phyloP scores from a whole-genome alignment of 2,329 filamentous ascomycete genomes.

The Penicillium capsulatum region DNA sequence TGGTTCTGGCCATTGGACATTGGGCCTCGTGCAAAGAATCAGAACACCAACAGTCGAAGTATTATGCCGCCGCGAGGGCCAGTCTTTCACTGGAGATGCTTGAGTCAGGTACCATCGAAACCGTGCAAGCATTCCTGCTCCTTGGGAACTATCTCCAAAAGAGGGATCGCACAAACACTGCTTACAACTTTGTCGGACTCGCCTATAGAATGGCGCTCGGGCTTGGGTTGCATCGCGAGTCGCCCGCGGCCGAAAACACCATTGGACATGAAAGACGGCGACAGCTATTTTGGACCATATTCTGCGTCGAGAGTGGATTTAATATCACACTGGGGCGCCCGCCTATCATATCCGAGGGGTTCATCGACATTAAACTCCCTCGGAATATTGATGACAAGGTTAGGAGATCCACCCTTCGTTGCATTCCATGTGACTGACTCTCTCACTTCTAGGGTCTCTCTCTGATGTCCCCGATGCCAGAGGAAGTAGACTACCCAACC shows the following conservation, averaged over 20 bases:
- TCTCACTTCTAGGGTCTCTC: slow-evolving; percentile 5
- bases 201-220: slow-evolving; percentile 50
- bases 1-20: slow-evolving; percentile 26
- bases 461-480: too few relatives aligned
- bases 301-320: slow-evolving; percentile 31
- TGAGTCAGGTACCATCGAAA: slow-evolving; percentile 29
- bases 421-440: background rate
- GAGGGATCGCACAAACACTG: slow-evolving; percentile 49
- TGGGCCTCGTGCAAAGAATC: slow-evolving; percentile 14
- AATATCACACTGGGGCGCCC: slow-evolving; percentile 30
- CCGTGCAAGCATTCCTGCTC: slow-evolving; percentile 31
- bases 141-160: slow-evolving; percentile 51
- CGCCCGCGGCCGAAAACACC: slow-evolving; percentile 1
- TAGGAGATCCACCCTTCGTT: background rate
- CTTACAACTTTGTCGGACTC: slow-evolving; percentile 51
- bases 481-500: slow-evolving; percentile 13
- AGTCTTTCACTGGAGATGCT: slow-evolving; percentile 26
- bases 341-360: slow-evolving; percentile 34
- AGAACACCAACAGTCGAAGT: slow-evolving; percentile 8
- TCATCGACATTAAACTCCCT: slow-evolving; percentile 21
- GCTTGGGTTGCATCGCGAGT: slow-evolving; percentile 49
- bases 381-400: slow-evolving; percentile 20
- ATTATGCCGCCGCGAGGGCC: slow-evolving; percentile 21
- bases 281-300: slow-evolving; percentile 26
- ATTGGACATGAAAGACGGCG: slow-evolving; percentile 17